Evolutionary conservation across 1,284 basidiomycete species (phyloP), one percentile per base, ranked within the genome.

Genomic region (Exobasidium rhododendri): DNA sequence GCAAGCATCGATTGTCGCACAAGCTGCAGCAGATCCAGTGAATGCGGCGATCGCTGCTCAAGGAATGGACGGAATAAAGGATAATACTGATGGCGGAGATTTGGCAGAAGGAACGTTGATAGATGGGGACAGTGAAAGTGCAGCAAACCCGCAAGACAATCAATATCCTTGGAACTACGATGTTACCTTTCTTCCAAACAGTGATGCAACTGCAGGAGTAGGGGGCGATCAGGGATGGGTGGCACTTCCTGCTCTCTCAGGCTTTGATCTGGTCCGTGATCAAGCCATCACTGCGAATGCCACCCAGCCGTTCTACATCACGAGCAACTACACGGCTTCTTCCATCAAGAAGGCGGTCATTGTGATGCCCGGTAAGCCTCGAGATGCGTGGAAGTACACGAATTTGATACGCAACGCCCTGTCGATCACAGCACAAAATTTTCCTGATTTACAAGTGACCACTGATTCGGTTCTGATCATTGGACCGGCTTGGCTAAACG

Each of bases 171-270:
- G 72, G 73, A 71, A 66, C 55, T n/a, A 55, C 11, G 65, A 66
- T 44, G 66, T 74, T 0, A 46, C 54, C 24, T 71, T 63, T 22
- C 44, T 62, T 14, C 44, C 59, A 29, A 69, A 65, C 55, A 70
- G 72, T 1, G 62, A 44, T 14, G 70, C 75, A 24, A 58, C 22
- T 5, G n/a, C 31, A 14, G 57, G 57, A 32, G 43, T 14, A 4
- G 44, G 11, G 6, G 57, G 22, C 14, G 35, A 11, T 11, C 62
- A 56, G 3, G 92, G 92, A 0, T 79, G 74, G 69, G 4, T 63
- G 10, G 58, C 43, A 1, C 44, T 79, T 0, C 76, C 77, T 1
- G 31, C 60, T 0, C 55, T 77, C 7, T 29, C 52, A 3, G 66
- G 58, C 13, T 78, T 78, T 62, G 60, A 63, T 26, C 59, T 79